These are phyloP conservation scores for Raffaelea arxii DNA, from an alignment of 2,329 filamentous ascomycete species.

Conservation along the genomic window DNA sequence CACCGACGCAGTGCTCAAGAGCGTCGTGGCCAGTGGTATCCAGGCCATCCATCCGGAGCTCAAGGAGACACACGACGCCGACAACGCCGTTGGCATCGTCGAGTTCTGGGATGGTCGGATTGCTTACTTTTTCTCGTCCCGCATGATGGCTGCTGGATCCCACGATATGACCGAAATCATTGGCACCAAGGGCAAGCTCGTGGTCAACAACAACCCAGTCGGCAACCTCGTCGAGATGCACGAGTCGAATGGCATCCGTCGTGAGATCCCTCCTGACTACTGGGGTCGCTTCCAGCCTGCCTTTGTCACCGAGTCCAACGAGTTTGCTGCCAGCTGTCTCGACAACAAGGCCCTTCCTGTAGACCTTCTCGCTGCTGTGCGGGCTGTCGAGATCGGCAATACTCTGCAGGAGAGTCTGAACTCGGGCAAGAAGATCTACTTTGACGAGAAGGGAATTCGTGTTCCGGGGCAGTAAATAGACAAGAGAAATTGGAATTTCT, in stretches of 20 bases:
- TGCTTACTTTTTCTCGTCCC: slow-evolving; percentile 4
- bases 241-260: neutral
- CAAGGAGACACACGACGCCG: neutral
- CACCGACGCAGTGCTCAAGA: neutral
- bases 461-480: too few species aligned
- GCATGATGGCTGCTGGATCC: slow-evolving; percentile 5
- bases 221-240: slow-evolving; percentile 1
- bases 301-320: slow-evolving; percentile 5
- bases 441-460: slow-evolving; percentile 2
- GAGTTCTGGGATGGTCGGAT: slow-evolving; percentile 4
- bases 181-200: slow-evolving; percentile 3
- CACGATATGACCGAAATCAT: slow-evolving; percentile 8
- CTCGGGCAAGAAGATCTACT: slow-evolving; percentile 4
- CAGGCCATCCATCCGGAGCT: slow-evolving; percentile 3
- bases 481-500: too few species aligned
- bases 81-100: slow-evolving; percentile 6
- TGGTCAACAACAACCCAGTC: slow-evolving; percentile 3
- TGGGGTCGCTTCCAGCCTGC: slow-evolving; percentile 3
- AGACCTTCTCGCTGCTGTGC: neutral
- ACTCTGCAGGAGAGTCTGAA: slow-evolving; percentile 1
- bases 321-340: slow-evolving; percentile 3
- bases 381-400: neutral
- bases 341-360: neutral
- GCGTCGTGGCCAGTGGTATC: neutral
- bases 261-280: slow-evolving; percentile 3